Evolutionary conservation across 306 rosid genomes (phyloP), one percentile per base, ranked within the genome.

Genomic region (Malus sieversii): DNA sequence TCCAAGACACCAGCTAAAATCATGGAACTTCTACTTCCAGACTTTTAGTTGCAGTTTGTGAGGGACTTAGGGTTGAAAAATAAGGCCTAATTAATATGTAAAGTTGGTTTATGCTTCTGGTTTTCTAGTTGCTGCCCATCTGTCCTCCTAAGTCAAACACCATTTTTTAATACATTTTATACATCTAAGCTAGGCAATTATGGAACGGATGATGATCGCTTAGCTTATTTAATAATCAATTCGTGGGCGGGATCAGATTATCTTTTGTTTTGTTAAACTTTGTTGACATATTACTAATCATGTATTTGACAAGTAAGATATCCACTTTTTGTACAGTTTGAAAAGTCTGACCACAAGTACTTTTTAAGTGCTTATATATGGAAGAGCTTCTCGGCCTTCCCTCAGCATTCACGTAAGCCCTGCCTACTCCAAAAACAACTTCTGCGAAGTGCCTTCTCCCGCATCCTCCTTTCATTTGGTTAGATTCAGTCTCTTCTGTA

Each of bases 311-410:
- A 68, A 68, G 78, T 72, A 73, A 46, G 11, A 45, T 63, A 73
- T 84, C 77, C 71, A 55, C 72, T 14, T 78, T 78, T 68, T 58
- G 23, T 85, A 53, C 91, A 86, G 87, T 84, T 51, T 73, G 86
- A 87, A 63, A 86, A 76, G 84, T 83, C 89, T 86, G 92, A 87
- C 91, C 60, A 35, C 44, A 71, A 87, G 42, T 66, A 79, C 66
- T 80, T 73, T 79, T 63, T 11, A 20, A 13, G 44, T 45, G 75
- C 86, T 77, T 84, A 81, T 82, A 81, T 83, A 85, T 83, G 79
- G 80, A 69, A 55, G 79, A 77, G 77, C 84, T 82, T 79, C 76
- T 38, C 60, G 66, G 22, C 33, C 9, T 12, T 38, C 62, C 60
- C 81, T 77, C 60, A 53, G 53, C 79, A 69, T 60, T 73, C 78